These are phyloP conservation scores for Trichophyton rubrum DNA, from an alignment of 2,329 filamentous ascomycete species.

Conservation along the genomic window DNA sequence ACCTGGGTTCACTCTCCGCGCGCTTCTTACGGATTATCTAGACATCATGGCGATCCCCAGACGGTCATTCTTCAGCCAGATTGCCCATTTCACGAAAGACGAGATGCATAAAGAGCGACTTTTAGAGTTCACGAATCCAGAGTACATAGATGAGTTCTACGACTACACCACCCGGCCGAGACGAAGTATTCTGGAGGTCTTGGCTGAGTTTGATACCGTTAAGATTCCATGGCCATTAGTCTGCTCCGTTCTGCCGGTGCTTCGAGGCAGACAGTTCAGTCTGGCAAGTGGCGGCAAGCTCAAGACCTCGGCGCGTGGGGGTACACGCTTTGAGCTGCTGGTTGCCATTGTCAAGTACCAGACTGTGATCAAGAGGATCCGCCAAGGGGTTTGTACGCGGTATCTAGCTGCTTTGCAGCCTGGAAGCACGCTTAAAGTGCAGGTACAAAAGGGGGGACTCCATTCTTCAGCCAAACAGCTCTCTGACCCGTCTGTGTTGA, in stretches of 20 bases:
- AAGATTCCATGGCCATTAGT: conserved; percentile 64
- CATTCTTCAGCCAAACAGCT: conserved; percentile 37
- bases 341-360: conserved; percentile 84
- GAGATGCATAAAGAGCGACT: conserved; percentile 66
- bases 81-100: conserved; percentile 63
- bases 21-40: conserved; percentile 66
- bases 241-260: conserved; percentile 61
- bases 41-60: conserved; percentile 85
- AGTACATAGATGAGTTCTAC: conserved; percentile 80
- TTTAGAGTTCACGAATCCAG: conserved; percentile 65
- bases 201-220: conserved; percentile 79
- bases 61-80: conserved; percentile 68
- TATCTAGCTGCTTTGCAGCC: conserved; percentile 58
- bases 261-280: conserved; percentile 87
- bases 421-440: conserved; percentile 48
- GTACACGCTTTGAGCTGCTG: conserved; percentile 55
- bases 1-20: conserved; percentile 50
- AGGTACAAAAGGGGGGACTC: conserved; percentile 42
- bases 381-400: conserved; percentile 79
- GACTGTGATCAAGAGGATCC: conserved; percentile 70
- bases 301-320: conserved; percentile 25
- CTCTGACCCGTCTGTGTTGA: conserved; percentile 53
- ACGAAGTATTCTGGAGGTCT: conserved; percentile 79
- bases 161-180: conserved; percentile 89
- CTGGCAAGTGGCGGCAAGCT: conserved; percentile 61